phyloP scores from a whole-genome alignment of 75 land plant species.

The Cryptomeria japonica region DNA sequence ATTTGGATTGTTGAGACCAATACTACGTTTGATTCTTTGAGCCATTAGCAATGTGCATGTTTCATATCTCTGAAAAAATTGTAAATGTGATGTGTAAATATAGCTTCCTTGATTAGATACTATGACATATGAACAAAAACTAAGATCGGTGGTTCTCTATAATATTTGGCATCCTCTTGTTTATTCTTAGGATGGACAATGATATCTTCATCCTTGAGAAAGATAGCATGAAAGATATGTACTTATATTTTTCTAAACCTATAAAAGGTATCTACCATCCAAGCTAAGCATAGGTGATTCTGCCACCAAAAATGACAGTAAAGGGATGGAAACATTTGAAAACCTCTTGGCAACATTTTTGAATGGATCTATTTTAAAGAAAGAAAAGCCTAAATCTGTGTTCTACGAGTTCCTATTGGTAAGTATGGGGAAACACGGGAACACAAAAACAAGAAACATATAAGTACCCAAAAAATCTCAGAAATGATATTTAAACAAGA shows the following conservation, averaged over 20 bases:
- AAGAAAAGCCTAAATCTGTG: background rate
- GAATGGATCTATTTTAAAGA: background rate
- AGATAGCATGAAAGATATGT: background rate
- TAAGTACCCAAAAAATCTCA: background rate
- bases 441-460: background rate
- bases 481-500: background rate
- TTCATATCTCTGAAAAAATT: no score
- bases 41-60: no score
- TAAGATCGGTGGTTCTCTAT: background rate
- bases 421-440: background rate
- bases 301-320: background rate
- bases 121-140: background rate
- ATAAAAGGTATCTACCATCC: background rate
- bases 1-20: background rate
- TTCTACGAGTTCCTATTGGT: background rate
- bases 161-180: background rate
- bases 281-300: background rate
- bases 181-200: background rate
- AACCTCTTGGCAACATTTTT: background rate
- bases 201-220: background rate
- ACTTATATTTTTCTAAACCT: background rate
- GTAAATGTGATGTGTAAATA: background rate
- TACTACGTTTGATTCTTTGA: no score
- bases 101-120: background rate
- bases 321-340: background rate